These are phyloP conservation scores for Aphanoascus verrucosus DNA, from an alignment of 2,329 filamentous ascomycete species.

Conservation along the genomic window DNA sequence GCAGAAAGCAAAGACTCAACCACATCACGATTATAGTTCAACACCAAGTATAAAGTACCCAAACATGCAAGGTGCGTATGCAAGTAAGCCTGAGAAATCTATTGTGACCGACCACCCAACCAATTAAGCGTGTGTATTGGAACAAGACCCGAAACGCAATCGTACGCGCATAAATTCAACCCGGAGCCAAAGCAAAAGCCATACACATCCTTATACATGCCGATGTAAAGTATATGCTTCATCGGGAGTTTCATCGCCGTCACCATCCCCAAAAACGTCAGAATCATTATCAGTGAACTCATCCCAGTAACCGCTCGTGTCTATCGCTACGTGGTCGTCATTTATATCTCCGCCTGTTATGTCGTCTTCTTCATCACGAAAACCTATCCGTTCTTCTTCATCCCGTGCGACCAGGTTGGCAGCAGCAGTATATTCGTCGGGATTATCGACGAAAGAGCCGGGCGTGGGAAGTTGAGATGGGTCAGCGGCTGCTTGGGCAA, in stretches of 20 bases:
- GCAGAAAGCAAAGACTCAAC: too few species aligned
- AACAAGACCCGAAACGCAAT: constrained; percentile 6
- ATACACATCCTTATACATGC: constrained; percentile 20
- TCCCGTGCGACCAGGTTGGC: constrained; percentile 32
- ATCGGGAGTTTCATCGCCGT: constrained; percentile 26
- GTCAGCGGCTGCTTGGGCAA: constrained; percentile 27
- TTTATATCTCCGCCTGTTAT: constrained; percentile 35
- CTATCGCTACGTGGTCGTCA: constrained; percentile 33
- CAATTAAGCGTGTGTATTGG: background rate
- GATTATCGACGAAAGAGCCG: constrained; percentile 27
- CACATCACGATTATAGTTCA: background rate
- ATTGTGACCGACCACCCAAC: constrained; percentile 16
- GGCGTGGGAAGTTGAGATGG: constrained; percentile 15
- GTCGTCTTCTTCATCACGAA: constrained; percentile 32
- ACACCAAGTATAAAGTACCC: background rate
- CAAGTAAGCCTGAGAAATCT: background rate
- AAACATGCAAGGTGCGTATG: background rate
- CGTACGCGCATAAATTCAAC: background rate
- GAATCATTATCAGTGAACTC: constrained; percentile 46
- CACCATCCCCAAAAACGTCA: constrained; percentile 36
- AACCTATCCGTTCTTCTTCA: constrained; percentile 36
- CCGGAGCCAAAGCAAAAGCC: background rate
- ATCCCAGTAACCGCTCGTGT: constrained; percentile 39
- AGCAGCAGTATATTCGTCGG: constrained; percentile 30
- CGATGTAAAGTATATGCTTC: constrained; percentile 35